Base-by-base conservation (phyloP, 805 yeast genomes). In the Sporopachydermia quercuum region DNA sequence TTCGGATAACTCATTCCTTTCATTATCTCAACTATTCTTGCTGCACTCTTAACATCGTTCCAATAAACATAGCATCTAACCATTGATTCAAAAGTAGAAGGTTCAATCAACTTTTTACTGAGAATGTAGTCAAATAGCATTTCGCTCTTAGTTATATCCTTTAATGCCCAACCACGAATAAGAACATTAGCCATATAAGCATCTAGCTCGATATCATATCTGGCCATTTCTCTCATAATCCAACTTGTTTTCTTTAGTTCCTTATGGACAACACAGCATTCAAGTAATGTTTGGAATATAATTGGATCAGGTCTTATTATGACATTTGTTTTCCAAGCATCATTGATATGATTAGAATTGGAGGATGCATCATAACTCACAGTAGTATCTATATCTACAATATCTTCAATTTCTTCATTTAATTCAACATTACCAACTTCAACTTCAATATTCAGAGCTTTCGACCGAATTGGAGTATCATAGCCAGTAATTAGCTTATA, bases 251-350 rank as follows among this genome's bases (percentile, higher is more conserved):
- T 58, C 3, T 44, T 37, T n/a, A 52, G 49, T 30, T 42, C 39
- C 8, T 51, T 55, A 41, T 60, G 62, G 19, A 50, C 54, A 13
- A 60, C 57, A 40, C 58, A 62, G 2, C 62, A 53, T 43, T 62
- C 65, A 19, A 63, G 42, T 37, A 63, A 42, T 0, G 68, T 62
- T 43, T 57, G 58, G 49, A 61, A 63, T 35, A 64, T 52, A 30
- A 45, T 48, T 40, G 51, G 49, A 42, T 60, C 66, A 3, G 68
- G 67, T 4, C 45, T 45, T 1, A 60, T 53, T n/a, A n/a, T n/a
- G n/a, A n/a, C n/a, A n/a, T n/a, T n/a, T n/a, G n/a, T n/a, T n/a
- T n/a, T n/a, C n/a, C n/a, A n/a, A n/a, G n/a, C n/a, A n/a, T n/a
- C n/a, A n/a, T n/a, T n/a, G n/a, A n/a, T n/a, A n/a, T n/a, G n/a